phyloP scores from a whole-genome alignment of 192 early-diverging fungal genomes.

The Coemansia sp. region DNA sequence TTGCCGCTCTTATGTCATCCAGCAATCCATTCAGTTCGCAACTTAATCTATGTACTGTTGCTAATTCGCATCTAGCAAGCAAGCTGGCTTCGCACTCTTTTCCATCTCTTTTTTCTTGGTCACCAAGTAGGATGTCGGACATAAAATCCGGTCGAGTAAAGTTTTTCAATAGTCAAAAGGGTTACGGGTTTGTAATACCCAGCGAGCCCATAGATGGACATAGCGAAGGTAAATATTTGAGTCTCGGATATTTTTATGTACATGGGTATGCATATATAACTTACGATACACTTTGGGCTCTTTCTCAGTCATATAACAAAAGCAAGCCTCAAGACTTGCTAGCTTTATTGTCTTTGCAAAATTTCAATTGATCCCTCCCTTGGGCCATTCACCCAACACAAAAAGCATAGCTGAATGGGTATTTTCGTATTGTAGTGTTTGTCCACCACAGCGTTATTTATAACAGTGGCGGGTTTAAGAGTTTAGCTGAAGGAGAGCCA shows the following conservation, averaged over 20 bases:
- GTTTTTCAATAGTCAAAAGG: constrained; percentile 85
- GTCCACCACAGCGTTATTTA: constrained; percentile 77
- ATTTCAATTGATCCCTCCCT: no score
- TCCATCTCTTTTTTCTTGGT: constrained; percentile 9
- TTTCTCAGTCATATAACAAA: no score
- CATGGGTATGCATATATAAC: no score
- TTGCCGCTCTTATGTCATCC: constrained; percentile 1
- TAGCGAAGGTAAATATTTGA: constrained; percentile 64
- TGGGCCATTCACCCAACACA: no score
- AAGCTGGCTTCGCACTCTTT: constrained; percentile 1
- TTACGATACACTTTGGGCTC: no score
- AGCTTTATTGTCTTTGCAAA: no score
- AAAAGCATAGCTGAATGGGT: not conserved
- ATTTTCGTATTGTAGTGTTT: constrained; percentile 57
- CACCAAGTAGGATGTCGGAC: constrained; percentile 25
- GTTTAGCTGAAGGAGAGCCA: constrained; percentile 64
- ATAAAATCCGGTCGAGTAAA: constrained; percentile 60
- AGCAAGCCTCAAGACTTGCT: no score
- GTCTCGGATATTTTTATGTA: not conserved
- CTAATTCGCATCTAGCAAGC: not conserved
- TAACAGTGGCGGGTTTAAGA: constrained; percentile 74
- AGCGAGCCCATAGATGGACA: constrained; percentile 60
- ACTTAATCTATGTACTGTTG: constrained; percentile 6
- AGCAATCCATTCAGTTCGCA: constrained; percentile 7
- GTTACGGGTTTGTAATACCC: constrained; percentile 87